Percentiles rank a stretch among this genome's conserved stretches.
These are phyloP conservation scores for Lophiostoma macrostomum DNA, from an alignment of 495 filamentous ascomycete species.

Conservation along the genomic window DNA sequence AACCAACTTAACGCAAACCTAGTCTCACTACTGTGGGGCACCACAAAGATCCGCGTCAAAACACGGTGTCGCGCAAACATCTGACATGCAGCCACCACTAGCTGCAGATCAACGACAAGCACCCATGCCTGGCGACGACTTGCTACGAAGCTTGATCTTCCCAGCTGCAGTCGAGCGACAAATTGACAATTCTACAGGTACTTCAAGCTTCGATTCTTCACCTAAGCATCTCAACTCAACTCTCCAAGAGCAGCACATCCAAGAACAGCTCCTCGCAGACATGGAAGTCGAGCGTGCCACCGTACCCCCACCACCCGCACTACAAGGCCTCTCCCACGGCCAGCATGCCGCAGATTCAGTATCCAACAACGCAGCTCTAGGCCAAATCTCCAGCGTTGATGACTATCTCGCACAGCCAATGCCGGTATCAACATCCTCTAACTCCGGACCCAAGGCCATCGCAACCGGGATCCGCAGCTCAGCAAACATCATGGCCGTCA, in stretches of 20 bases:
- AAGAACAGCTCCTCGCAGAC: too few species aligned
- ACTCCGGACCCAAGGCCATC: not conserved
- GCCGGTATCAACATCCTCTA: not conserved
- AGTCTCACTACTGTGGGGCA: too few species aligned
- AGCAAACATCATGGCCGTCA: not conserved
- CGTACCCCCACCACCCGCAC: not conserved
- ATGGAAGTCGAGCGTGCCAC: not conserved
- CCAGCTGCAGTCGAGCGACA: too few species aligned
- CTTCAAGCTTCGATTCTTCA: too few species aligned
- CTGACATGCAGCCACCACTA: not conserved
- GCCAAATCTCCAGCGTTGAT: slow-evolving; percentile 3
- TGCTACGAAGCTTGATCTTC: not conserved
- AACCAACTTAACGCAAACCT: too few species aligned
- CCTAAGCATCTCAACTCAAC: not conserved
- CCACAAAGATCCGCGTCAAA: not conserved
- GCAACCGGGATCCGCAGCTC: not conserved
- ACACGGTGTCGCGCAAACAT: slow-evolving; percentile 16
- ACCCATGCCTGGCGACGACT: not conserved
- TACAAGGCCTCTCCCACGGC: too few species aligned
- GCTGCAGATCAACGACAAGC: not conserved
- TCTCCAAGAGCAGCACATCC: not conserved
- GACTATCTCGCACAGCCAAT: not conserved
- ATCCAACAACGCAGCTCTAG: not conserved
- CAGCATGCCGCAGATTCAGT: not conserved
- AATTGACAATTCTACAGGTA: not conserved